Evolutionary conservation across 2,329 filamentous ascomycete genomes (phyloP).

Genomic region (Berkeleyomyces basicola): DNA sequence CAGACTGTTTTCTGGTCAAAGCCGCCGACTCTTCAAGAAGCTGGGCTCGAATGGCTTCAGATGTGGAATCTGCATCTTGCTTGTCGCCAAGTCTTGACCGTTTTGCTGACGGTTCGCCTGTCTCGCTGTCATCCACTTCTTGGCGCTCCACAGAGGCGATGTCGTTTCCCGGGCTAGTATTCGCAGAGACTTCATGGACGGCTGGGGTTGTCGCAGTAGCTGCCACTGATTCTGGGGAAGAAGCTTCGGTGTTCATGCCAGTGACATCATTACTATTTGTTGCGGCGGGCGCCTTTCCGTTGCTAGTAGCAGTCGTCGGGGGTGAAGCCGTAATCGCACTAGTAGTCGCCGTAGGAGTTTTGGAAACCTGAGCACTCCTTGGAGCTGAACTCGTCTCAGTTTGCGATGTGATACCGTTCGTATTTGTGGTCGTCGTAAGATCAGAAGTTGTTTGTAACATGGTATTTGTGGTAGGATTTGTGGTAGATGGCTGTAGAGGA

Average conservation of each 20-base stretch:
- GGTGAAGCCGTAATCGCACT: neutral
- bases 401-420: too few relatives aligned
- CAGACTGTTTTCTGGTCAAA: neutral
- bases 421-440: too few relatives aligned
- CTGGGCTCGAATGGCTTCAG: conserved; percentile 9
- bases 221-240: conserved; percentile 48
- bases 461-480: too few relatives aligned
- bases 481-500: too few relatives aligned
- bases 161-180: conserved; percentile 60
- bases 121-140: neutral
- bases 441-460: too few relatives aligned
- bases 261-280: neutral
- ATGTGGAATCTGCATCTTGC: conserved; percentile 6
- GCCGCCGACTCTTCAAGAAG: conserved; percentile 8
- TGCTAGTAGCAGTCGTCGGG: neutral
- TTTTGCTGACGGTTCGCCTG: conserved; percentile 16
- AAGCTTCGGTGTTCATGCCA: conserved; percentile 20
- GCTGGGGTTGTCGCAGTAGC: conserved; percentile 59
- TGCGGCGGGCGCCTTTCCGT: neutral
- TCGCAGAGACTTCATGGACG: conserved; percentile 49
- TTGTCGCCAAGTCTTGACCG: neutral
- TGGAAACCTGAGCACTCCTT: too few relatives aligned
- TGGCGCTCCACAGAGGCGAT: neutral
- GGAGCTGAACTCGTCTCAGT: too few relatives aligned
- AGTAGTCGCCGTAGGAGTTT: neutral